Base-by-base conservation (phyloP, 805 yeast species). In the Cyberlindnera sargentensis region DNA sequence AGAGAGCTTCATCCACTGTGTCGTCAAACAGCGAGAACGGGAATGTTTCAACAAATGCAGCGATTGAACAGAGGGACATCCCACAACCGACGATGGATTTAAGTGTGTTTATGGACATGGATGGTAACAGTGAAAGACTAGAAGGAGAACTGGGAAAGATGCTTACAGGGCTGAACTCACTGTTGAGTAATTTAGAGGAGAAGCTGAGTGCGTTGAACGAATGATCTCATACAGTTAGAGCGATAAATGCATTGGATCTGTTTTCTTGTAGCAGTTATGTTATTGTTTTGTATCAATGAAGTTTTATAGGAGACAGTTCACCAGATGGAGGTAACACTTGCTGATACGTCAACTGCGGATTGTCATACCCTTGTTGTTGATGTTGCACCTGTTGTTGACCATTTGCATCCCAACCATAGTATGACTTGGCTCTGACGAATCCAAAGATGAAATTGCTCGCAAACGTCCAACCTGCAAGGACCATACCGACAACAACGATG, bases 381-480 rank as follows among this genome's bases (percentile, higher is more conserved):
- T 40, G 33, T 36, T 43, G 10, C 9, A 39, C 44, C 11, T 40
- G 39, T 28, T 43, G 48, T 10, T 40, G 34, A 9, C 20, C 20
- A 15, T 41, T 33, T 9, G 39, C 42, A 25, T 47, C 40, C 61
- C 61, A 58, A 3, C 71, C 71, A 44, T 67, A 68, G 45, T 67
- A 68, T 6, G 64, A 61, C 44, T 65, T 68, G 8, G 71, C 88
- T 43, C 87, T 65, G 4, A 82, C 65, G 49, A 78, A 84, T 1
- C 90, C 90, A 57, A 80, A 76, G 3, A 76, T 61, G 48, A 83
- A 78, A 56, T 84, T 84, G 27, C 80, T 73, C 4, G 74, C 67
- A 56, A 81, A 83, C 20, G 74, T 56, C 65, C 76, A 64, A n/a
- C 71, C 64, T 1, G 70, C 52, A 8, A 71, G 46, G 1, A 61